Conservation (phyloP, 2,329 filamentous ascomycete species). For the Calonectria ilicicola region DNA sequence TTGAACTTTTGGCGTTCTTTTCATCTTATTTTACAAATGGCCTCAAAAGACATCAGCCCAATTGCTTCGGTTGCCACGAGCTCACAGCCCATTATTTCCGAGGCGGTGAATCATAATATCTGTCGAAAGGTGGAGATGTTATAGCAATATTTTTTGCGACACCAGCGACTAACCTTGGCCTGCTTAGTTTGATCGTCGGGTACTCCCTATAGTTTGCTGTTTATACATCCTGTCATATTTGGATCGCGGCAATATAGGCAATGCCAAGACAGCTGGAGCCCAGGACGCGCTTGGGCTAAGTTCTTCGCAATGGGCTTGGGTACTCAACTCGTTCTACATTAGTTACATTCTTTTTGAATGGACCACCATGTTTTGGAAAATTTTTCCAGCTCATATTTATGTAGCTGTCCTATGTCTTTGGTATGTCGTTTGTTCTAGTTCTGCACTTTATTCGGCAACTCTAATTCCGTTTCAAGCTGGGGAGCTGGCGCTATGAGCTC, state of each 20-base stretch:
- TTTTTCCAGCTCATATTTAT: constrained; percentile 31
- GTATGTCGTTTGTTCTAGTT: constrained; percentile 3
- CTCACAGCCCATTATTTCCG: background rate
- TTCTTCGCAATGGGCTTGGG: constrained; percentile 33
- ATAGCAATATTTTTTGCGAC: background rate
- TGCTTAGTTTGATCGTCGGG: constrained; percentile 29
- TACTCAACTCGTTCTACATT: constrained; percentile 36
- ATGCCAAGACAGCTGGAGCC: constrained; percentile 33
- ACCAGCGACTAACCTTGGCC: background rate
- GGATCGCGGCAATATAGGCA: constrained; percentile 37
- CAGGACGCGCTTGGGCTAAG: constrained; percentile 26
- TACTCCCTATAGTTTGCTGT: constrained; percentile 34
- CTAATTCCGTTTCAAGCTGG: constrained; percentile 19
- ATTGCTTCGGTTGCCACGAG: background rate
- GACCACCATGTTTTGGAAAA: constrained; percentile 37
- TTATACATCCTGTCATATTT: constrained; percentile 36
- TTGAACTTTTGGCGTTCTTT: background rate
- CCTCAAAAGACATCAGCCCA: background rate
- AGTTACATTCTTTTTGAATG: constrained; percentile 34
- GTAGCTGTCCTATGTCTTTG: constrained; percentile 25
- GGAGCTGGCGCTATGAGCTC: constrained; percentile 34
- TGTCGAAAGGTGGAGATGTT: background rate
- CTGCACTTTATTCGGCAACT: background rate
- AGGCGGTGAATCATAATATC: background rate
- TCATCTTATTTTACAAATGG: background rate